A percentile compares a stretch with the other conserved stretches of the same genome.
Evolutionary conservation across 306 rosid species (phyloP).

Genomic region (Castanea sativa): DNA sequence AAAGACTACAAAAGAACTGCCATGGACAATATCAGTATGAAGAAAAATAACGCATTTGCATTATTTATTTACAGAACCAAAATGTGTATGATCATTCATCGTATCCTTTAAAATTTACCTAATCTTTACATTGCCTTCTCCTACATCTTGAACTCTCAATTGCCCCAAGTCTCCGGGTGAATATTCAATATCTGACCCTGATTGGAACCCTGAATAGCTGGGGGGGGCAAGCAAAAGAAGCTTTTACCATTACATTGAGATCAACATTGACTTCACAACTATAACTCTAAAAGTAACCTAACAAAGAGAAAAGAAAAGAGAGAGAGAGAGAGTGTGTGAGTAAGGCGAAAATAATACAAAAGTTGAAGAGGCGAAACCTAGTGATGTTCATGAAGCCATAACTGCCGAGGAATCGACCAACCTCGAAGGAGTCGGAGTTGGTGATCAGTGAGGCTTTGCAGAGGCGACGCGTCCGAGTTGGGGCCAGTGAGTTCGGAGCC

Average conservation of each 20-base stretch:
- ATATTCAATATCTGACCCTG: constrained; percentile 39
- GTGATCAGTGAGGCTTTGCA: constrained; percentile 53
- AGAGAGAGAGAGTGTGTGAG: too few species aligned
- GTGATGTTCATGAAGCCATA: constrained; percentile 93
- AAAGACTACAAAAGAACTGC: constrained; percentile 79
- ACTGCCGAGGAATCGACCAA: constrained; percentile 81
- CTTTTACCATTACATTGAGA: background rate
- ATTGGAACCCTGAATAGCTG: constrained; percentile 60
- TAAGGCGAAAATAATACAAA: background rate
- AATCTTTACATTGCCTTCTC: constrained; percentile 87
- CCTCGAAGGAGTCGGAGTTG: constrained; percentile 76
- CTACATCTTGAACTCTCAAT: constrained; percentile 74
- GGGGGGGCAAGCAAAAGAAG: background rate
- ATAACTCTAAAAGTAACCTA: background rate
- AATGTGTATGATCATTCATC: background rate
- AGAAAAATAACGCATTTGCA: constrained; percentile 1
- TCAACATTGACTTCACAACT: background rate
- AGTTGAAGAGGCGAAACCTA: constrained; percentile 34
- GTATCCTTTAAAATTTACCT: constrained; percentile 38
- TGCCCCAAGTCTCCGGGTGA: constrained; percentile 51
- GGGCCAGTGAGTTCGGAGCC: constrained; percentile 13
- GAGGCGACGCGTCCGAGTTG: constrained; percentile 26
- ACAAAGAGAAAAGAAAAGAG: background rate
- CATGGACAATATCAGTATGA: constrained; percentile 48
- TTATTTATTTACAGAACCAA: background rate